Evolutionary conservation across 2,329 filamentous ascomycete species (phyloP), one percentile per base, ranked within the genome.

Genomic region (Cladosporium halotolerans): DNA sequence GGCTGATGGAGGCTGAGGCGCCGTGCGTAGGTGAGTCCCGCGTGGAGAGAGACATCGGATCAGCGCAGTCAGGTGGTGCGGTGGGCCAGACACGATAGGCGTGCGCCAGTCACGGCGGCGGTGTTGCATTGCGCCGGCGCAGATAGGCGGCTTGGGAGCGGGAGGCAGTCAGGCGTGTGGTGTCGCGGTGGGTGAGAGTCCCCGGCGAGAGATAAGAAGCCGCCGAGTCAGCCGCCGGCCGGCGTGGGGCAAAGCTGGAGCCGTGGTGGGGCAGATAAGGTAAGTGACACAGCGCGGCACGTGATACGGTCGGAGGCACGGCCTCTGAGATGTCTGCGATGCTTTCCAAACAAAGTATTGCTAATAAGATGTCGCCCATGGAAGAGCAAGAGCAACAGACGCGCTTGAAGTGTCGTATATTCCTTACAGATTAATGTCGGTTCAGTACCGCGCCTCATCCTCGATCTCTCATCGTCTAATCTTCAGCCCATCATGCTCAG

Each of bases 111-210:
- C 28, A 49, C 28, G 39, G 33, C 45, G 45, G 16, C 34, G 45
- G 34, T 36, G 34, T 33, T 38, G 33, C 18, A 47, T 38, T 23
- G 45, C 45, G 45, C 45, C 45, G 45, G 45, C 45, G 45, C 45
- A 47, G 45, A 47, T 47, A 47, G 45, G 45, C 45, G 45, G 45
- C 45, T 47, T 47, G 45, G 45, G 9, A 47, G 45, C 3, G 10
- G 34, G n/a, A 14, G 11, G 10, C 34, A 9, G 34, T 38, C 11
- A 11, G 34, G 9, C 23, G 23, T 28, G 23, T 28, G 23, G 23
- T 28, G 23, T 28, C 23, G 23, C 7, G 31, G 32, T 38, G 32
- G 44, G 44, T 11, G 44, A 14, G 10, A 33, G 31, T 34, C 28
- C 16, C 36, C 16, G 16, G 31, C 44, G 32, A 34, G 44, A 34